phyloP scores from a whole-genome alignment of 768 basidiomycete genomes.

The Candolleomyces eurysporus region DNA sequence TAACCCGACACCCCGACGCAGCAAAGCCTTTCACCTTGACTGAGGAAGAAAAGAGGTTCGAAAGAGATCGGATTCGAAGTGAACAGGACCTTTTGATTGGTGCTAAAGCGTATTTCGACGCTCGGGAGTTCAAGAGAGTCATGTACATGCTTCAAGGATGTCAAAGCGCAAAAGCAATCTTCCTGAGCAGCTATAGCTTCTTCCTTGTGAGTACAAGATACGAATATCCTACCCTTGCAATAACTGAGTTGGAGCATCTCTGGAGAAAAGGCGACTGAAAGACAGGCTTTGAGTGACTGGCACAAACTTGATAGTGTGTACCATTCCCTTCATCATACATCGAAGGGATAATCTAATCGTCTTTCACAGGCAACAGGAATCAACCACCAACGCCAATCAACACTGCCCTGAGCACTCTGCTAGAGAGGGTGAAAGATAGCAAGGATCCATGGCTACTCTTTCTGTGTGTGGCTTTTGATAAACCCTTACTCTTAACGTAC shows the following conservation, averaged over 20 bases:
- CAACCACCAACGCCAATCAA: conserved; percentile 71
- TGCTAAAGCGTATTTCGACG: conserved; percentile 71
- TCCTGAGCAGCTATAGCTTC: conserved; percentile 75
- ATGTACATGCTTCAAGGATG: conserved; percentile 63
- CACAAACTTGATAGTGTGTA: conserved; percentile 74
- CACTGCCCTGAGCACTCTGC: conserved; percentile 50
- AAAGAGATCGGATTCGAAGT: conserved; percentile 48
- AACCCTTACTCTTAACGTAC: conserved; percentile 5
- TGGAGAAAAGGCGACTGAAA: conserved; percentile 69
- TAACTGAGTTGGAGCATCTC: conserved; percentile 1
- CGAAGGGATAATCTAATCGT: background rate
- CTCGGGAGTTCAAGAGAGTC: conserved; percentile 76
- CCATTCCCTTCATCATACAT: background rate
- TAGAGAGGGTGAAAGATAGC: conserved; percentile 54
- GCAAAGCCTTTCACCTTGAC: conserved; percentile 29
- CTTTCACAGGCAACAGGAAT: conserved; percentile 56
- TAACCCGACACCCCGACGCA: conserved; percentile 33
- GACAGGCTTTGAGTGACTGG: conserved; percentile 79
- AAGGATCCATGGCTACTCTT: conserved; percentile 84
- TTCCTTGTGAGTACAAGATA: conserved; percentile 67
- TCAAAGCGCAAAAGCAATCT: conserved; percentile 68
- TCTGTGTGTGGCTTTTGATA: conserved; percentile 49
- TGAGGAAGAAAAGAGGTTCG: conserved; percentile 32
- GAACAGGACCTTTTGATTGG: conserved; percentile 75
- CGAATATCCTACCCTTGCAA: background rate